Evolutionary conservation across 306 rosid genomes (phyloP).

Genomic region (Gastrolobium bilobum): DNA sequence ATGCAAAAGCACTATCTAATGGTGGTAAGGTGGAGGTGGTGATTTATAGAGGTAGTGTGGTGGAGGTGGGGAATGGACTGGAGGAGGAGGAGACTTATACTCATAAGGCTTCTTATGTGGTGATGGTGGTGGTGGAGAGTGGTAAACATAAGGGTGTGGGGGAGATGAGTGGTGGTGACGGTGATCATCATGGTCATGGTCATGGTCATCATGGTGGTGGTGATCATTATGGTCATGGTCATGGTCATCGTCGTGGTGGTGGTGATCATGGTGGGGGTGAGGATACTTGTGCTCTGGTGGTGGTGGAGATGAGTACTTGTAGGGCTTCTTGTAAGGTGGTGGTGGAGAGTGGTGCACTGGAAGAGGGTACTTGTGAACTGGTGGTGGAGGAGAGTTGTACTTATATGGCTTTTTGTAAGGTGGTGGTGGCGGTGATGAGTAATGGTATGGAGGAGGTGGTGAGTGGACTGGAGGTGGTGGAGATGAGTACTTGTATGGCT

Average conservation of each 20-base stretch:
- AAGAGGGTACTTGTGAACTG: conserved; percentile 34
- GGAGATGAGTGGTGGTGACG: no score
- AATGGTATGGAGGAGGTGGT: background rate
- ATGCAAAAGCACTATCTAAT: conserved; percentile 53
- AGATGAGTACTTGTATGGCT: background rate
- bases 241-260: conserved; percentile 60
- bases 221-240: no score
- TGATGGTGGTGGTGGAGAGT: no score
- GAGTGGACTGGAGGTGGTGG: conserved; percentile 18
- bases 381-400: conserved; percentile 36
- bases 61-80: conserved; percentile 60
- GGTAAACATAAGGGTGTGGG: no score
- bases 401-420: conserved; percentile 25
- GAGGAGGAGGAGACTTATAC: conserved; percentile 45
- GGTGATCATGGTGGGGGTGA: conserved; percentile 54
- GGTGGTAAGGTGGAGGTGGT: conserved; percentile 76
- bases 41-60: conserved; percentile 65
- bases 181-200: no score
- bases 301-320: conserved; percentile 31
- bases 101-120: conserved; percentile 11
- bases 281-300: conserved; percentile 34
- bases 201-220: no score
- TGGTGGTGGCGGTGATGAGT: conserved; percentile 6
- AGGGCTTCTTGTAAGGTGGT: conserved; percentile 35
- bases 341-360: conserved; percentile 48